Conservation (phyloP, 768 basidiomycete genomes). For the Suillus americanus region DNA sequence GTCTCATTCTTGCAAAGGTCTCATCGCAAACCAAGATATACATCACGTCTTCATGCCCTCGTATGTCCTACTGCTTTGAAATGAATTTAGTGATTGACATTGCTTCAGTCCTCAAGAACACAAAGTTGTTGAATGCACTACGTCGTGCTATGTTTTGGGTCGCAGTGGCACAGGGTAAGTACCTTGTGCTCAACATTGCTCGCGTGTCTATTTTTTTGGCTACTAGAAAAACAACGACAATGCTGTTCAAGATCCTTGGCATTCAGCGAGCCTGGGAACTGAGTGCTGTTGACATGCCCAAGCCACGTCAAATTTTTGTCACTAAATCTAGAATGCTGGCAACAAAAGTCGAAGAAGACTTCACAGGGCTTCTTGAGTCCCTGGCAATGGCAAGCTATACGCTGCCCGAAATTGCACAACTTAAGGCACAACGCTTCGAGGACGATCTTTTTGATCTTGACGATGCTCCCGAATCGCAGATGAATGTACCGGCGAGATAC, state of each 20-base stretch:
- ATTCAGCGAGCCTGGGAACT: conserved; percentile 55
- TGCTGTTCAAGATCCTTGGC: conserved; percentile 74
- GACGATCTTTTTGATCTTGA: conserved; percentile 33
- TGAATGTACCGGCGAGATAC: conserved; percentile 42
- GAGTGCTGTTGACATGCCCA: conserved; percentile 33
- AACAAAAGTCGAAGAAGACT: conserved; percentile 66
- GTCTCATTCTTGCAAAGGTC: conserved; percentile 11
- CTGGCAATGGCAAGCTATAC: conserved; percentile 36
- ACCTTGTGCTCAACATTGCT: conserved; percentile 7
- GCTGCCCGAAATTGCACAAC: conserved; percentile 37
- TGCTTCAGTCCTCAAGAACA: conserved; percentile 43
- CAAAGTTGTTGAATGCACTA: conserved; percentile 55
- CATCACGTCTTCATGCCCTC: conserved; percentile 28
- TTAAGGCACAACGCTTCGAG: conserved; percentile 19
- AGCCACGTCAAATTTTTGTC: conserved; percentile 69
- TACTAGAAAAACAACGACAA: conserved; percentile 69
- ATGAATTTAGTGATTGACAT: conserved; percentile 15
- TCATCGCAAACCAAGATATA: conserved; percentile 21
- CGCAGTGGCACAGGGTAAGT: conserved; percentile 71
- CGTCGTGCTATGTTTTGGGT: conserved; percentile 67
- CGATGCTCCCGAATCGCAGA: conserved; percentile 34
- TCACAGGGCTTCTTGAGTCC: conserved; percentile 48
- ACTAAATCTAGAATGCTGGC: conserved; percentile 68
- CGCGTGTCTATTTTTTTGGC: neutral
- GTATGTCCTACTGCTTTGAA: conserved; percentile 11